These are phyloP conservation scores for Tinospora cordifolia DNA, from an alignment of 164 flowering plant species.

Conservation along the genomic window DNA sequence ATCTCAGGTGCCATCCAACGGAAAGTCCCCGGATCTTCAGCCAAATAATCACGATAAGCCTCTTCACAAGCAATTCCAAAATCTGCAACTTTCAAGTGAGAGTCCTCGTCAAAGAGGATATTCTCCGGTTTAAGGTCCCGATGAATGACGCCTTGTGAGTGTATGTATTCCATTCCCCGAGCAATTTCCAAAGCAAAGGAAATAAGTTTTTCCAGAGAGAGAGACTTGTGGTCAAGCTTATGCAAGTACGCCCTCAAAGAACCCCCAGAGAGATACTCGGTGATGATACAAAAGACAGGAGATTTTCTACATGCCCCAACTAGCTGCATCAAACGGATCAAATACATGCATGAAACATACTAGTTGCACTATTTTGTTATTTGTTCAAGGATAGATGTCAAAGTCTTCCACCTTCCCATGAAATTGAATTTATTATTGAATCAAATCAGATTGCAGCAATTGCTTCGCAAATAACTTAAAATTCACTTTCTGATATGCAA, in stretches of 20 bases:
- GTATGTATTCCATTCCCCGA: constrained; percentile 84
- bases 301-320: constrained; percentile 71
- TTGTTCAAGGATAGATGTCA: not conserved
- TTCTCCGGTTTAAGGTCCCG: constrained; percentile 87
- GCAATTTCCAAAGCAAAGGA: constrained; percentile 70
- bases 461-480: not conserved
- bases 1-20: constrained; percentile 99
- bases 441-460: not conserved
- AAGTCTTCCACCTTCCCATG: not conserved
- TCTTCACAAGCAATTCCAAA: constrained; percentile 92
- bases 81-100: constrained; percentile 69
- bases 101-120: constrained; percentile 56
- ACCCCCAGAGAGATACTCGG: constrained; percentile 76
- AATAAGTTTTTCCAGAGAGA: constrained; percentile 48
- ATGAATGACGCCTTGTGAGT: constrained; percentile 82
- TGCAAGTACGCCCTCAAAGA: constrained; percentile 77
- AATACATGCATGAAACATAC: not conserved
- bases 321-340: constrained; percentile 40
- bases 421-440: not conserved
- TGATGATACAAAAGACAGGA: constrained; percentile 66
- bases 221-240: constrained; percentile 51
- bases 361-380: not conserved
- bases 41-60: constrained; percentile 55
- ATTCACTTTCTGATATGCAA: not conserved
- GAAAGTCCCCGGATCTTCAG: constrained; percentile 86